Conservation (phyloP, 2,329 filamentous ascomycete genomes). For the Emmonsiellopsis sp. region DNA sequence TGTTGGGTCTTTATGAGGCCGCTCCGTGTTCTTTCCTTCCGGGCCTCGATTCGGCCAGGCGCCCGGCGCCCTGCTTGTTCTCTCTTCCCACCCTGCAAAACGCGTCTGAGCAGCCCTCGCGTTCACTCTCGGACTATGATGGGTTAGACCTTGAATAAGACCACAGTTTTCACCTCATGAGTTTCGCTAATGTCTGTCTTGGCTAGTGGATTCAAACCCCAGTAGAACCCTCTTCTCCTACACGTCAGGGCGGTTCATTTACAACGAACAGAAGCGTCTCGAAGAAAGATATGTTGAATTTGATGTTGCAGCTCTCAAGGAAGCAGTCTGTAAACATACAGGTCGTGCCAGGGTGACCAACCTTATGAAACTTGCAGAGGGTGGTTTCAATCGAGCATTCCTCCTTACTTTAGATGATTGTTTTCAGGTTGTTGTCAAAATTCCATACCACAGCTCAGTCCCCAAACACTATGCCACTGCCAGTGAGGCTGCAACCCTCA, state of each 20-base stretch:
- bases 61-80: too few species aligned
- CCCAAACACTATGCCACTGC: constrained; percentile 16
- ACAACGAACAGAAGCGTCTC: constrained; percentile 1
- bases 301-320: constrained; percentile 6
- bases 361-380: constrained; percentile 15
- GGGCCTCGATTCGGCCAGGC: too few species aligned
- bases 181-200: too few species aligned
- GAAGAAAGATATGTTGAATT: constrained; percentile 4
- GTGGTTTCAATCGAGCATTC: constrained; percentile 17
- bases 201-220: too few species aligned
- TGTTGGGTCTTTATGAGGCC: too few species aligned
- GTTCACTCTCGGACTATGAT: too few species aligned
- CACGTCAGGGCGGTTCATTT: constrained; percentile 4
- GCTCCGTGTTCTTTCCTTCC: too few species aligned
- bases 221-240: constrained; percentile 3
- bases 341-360: constrained; percentile 5
- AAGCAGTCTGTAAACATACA: constrained; percentile 4
- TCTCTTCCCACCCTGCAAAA: too few species aligned
- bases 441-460: constrained; percentile 14
- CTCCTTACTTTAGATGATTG: constrained; percentile 12
- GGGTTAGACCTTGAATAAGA: too few species aligned
- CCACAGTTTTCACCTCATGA: too few species aligned
- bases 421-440: constrained; percentile 16
- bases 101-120: too few species aligned
- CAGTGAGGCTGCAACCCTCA: constrained; percentile 27